Evolutionary conservation across 2,329 filamentous ascomycete genomes (phyloP).

Genomic region (Coniochaeta sp.): DNA sequence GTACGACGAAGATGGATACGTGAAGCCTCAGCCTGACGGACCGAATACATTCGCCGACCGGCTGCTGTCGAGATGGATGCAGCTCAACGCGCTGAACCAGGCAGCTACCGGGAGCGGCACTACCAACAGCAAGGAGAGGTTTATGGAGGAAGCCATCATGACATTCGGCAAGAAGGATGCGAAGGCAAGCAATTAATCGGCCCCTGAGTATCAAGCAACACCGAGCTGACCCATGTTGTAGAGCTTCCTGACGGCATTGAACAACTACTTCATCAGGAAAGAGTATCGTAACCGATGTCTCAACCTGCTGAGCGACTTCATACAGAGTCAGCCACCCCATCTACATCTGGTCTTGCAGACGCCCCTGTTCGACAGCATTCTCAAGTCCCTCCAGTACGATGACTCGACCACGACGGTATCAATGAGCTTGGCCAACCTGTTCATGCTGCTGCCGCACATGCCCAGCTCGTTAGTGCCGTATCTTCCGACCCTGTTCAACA

Average conservation of each 20-base stretch:
- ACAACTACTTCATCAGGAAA: slow-evolving; percentile 58
- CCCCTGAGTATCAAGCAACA: background rate
- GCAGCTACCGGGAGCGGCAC: slow-evolving; percentile 1
- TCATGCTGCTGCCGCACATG: slow-evolving; percentile 79
- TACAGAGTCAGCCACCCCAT: slow-evolving; percentile 72
- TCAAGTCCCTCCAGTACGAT: slow-evolving; percentile 70
- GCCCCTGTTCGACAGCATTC: slow-evolving; percentile 61
- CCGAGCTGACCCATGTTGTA: slow-evolving; percentile 20
- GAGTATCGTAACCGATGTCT: slow-evolving; percentile 58
- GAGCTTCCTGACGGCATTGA: slow-evolving; percentile 59
- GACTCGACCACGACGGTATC: slow-evolving; percentile 73
- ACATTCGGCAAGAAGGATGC: slow-evolving; percentile 63
- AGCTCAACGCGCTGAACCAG: slow-evolving; percentile 30
- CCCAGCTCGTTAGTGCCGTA: slow-evolving; percentile 63
- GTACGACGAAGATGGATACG: slow-evolving; percentile 50
- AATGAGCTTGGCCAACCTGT: slow-evolving; percentile 64
- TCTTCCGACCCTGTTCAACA: slow-evolving; percentile 69
- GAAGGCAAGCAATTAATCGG: slow-evolving; percentile 32
- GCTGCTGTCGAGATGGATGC: slow-evolving; percentile 51
- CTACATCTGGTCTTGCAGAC: slow-evolving; percentile 68
- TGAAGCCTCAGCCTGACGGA: slow-evolving; percentile 29
- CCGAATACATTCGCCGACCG: slow-evolving; percentile 47
- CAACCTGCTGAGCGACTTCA: slow-evolving; percentile 63
- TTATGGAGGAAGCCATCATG: slow-evolving; percentile 45
- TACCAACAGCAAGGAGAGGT: slow-evolving; percentile 33